Conservation (phyloP, 495 filamentous ascomycete genomes). For the Acidomyces sp. region DNA sequence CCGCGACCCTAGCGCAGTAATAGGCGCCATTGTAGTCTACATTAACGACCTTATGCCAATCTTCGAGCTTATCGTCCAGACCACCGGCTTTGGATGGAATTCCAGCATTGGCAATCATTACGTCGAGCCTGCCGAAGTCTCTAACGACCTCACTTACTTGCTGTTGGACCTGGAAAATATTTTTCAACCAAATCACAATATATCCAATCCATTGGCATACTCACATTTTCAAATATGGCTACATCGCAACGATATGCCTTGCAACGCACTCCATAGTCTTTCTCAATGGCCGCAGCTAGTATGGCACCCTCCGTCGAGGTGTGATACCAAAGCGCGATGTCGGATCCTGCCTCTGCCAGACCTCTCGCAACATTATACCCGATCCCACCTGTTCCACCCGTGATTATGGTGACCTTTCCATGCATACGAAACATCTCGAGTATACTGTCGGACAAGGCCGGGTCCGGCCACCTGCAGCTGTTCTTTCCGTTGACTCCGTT, state of each 20-base stretch:
- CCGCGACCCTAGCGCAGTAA: conserved; percentile 12
- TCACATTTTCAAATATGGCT: too few relatives aligned
- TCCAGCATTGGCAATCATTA: conserved; percentile 3
- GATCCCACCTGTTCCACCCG: conserved; percentile 12
- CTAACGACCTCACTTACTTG: conserved; percentile 5
- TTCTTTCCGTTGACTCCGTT: conserved; percentile 5
- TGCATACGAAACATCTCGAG: conserved; percentile 9
- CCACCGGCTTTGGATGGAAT: neutral
- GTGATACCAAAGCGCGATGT: conserved; percentile 9
- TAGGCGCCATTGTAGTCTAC: conserved; percentile 9
- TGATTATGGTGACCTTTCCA: conserved; percentile 9
- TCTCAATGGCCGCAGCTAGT: neutral
- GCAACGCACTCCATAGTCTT: neutral
- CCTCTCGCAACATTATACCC: conserved; percentile 5
- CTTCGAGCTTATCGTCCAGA: conserved; percentile 2
- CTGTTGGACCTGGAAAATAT: neutral
- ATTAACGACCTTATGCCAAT: conserved; percentile 4
- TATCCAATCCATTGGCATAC: too few relatives aligned
- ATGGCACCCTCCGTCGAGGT: conserved; percentile 6
- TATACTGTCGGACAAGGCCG: too few relatives aligned
- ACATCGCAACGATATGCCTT: conserved; percentile 10
- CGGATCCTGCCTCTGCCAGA: conserved; percentile 13
- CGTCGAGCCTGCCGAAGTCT: conserved; percentile 12
- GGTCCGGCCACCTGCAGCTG: too few relatives aligned
- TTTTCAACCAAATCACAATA: conserved; percentile 1